Percentiles rank a stretch among this genome's conserved stretches.
phyloP scores from a whole-genome alignment of 306 rosid genomes.

The Lablab purpureus region DNA sequence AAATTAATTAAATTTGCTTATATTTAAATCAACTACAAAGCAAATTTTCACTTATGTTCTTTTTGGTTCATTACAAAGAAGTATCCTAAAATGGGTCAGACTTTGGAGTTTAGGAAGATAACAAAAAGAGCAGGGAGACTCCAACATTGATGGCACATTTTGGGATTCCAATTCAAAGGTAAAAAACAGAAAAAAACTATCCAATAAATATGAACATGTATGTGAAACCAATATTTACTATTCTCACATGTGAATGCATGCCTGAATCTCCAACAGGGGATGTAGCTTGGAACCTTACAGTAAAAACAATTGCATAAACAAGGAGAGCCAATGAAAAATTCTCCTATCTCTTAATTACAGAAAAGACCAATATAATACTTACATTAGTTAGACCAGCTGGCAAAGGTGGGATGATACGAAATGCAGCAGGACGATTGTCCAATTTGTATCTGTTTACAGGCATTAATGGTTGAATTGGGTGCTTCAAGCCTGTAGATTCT shows the following conservation, averaged over 20 bases:
- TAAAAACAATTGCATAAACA: conserved; percentile 12
- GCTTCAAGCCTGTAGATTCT: conserved; percentile 69
- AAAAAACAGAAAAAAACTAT: neutral
- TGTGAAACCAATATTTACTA: conserved; percentile 33
- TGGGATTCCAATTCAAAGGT: conserved; percentile 24
- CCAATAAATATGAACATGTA: conserved; percentile 5
- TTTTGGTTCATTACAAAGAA: too few relatives aligned
- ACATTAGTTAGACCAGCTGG: conserved; percentile 81
- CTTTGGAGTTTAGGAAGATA: neutral
- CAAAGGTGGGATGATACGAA: conserved; percentile 81
- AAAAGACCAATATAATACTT: conserved; percentile 51
- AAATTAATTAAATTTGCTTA: too few relatives aligned
- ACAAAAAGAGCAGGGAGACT: conserved; percentile 9
- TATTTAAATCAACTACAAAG: too few relatives aligned
- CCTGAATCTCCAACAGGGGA: conserved; percentile 19
- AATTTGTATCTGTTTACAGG: conserved; percentile 77
- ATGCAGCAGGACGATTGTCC: conserved; percentile 82
- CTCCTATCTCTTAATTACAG: conserved; percentile 2
- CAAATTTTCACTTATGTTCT: too few relatives aligned
- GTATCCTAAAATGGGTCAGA: conserved; percentile 19
- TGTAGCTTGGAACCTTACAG: neutral
- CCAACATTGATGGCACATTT: neutral
- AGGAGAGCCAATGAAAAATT: conserved; percentile 13
- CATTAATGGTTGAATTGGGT: conserved; percentile 58
- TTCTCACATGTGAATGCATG: conserved; percentile 30